Evolutionary conservation across 768 basidiomycete genomes (phyloP).

Genomic region (Rhodotorula toruloides): DNA sequence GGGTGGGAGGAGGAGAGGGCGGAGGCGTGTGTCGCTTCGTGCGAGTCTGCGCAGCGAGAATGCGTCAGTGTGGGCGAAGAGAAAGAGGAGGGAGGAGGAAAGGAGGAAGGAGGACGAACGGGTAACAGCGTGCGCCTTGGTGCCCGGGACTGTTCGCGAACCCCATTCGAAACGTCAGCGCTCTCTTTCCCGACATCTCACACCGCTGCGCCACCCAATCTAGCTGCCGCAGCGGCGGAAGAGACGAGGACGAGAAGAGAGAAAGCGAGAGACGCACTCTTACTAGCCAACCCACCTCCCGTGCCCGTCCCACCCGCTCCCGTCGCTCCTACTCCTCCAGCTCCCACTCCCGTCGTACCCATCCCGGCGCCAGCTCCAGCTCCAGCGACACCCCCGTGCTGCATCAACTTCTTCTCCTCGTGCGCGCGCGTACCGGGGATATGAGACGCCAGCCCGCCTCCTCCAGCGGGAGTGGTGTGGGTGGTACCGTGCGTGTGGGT

Average conservation of each 20-base stretch:
- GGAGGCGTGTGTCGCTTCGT: conserved; percentile 6
- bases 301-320: neutral
- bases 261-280: neutral
- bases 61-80: neutral
- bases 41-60: neutral
- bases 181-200: too few species aligned
- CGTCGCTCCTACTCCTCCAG: neutral
- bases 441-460: neutral
- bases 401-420: neutral
- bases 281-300: conserved; percentile 2
- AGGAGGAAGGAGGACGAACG: conserved; percentile 1
- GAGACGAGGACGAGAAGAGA: neutral
- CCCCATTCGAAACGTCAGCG: neutral
- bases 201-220: too few species aligned
- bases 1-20: neutral
- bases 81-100: neutral
- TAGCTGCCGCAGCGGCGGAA: too few species aligned
- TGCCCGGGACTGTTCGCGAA: conserved; percentile 9
- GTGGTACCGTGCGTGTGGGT: neutral
- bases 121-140: conserved; percentile 6
- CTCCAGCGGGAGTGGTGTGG: too few species aligned
- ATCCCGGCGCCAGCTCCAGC: neutral
- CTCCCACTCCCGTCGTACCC: neutral
- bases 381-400: neutral
- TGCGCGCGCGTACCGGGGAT: neutral